These are phyloP conservation scores for Diddensiella santjacobensis DNA, from an alignment of 805 yeast genomes.

Conservation along the genomic window DNA sequence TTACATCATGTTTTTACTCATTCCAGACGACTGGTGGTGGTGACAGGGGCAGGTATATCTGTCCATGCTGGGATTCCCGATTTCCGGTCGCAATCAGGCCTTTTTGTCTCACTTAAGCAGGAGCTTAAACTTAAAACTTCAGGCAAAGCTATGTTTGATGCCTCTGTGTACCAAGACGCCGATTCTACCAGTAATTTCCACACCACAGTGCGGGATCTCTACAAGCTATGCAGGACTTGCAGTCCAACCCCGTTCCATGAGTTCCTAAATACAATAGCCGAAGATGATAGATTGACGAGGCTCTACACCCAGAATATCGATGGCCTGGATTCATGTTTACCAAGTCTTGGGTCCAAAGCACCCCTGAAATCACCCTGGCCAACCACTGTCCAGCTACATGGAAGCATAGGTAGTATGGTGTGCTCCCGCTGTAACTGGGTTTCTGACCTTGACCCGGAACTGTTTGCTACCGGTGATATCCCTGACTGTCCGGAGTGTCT, in stretches of 20 bases:
- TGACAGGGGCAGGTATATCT: conserved; percentile 89
- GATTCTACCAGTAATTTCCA: conserved; percentile 64
- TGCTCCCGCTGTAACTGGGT: conserved; percentile 73
- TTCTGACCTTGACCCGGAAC: conserved; percentile 48
- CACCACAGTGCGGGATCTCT: conserved; percentile 63
- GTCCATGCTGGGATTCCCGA: conserved; percentile 91
- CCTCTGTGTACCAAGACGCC: conserved; percentile 64
- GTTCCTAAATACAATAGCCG: conserved; percentile 55
- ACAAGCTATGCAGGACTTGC: conserved; percentile 50
- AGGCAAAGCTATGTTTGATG: conserved; percentile 77
- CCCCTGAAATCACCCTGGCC: conserved; percentile 51
- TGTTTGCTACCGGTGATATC: conserved; percentile 40
- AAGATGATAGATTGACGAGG: conserved; percentile 60
- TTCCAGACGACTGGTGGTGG: conserved; percentile 56
- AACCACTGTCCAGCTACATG: conserved; percentile 76
- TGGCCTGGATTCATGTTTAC: conserved; percentile 62
- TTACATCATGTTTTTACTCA: conserved; percentile 50
- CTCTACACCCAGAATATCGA: conserved; percentile 89
- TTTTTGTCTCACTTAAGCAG: conserved; percentile 53
- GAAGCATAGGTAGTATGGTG: conserved; percentile 65
- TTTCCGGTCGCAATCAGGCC: conserved; percentile 67
- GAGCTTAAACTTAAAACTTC: conserved; percentile 34
- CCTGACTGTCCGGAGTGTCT: conserved; percentile 66
- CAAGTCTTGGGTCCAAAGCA: conserved; percentile 44
- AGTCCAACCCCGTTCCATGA: conserved; percentile 73